Base-by-base conservation (phyloP, 1,284 basidiomycete genomes). In the Fomitopsis pinicola region DNA sequence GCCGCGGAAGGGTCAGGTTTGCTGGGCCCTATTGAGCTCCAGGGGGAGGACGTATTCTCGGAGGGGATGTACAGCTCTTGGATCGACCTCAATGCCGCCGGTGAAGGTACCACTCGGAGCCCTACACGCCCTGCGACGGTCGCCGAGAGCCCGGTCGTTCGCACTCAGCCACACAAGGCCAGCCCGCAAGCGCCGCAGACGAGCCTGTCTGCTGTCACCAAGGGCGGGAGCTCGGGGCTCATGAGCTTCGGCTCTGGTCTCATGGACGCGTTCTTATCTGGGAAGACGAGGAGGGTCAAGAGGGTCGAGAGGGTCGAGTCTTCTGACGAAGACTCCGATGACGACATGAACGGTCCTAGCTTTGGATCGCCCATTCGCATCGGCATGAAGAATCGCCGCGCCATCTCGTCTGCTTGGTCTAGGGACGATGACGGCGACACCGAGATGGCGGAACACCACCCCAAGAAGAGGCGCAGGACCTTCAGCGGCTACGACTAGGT, bases 61-160 rank as follows among this genome's bases (percentile, higher is more conserved):
- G 66, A 62, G 33, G 55, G 54, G 40, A 50, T 64, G 6, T 64
- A 63, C 54, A 62, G 62, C 52, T 64, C 74, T 14, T 62, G 69
- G 57, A 35, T 65, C 36, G 63, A 64, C 22, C 46, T 66, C 5
- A 63, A 58, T 48, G 64, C 64, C 40, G 30, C 57, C 15, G 59
- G 46, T 6, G 55, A 55, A 10, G 64, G 57, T 10, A 62, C 59
- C 28, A 54, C 33, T 26, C 55, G 42, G 53, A 60, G 55, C 35
- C 64, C 53, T 76, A 72, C 57, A 71, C 80, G 22, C 69, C 78
- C 35, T 76, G 79, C 36, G 76, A 73, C 78, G 19, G 81, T 79
- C 57, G 68, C 69, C 26, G 86, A 86, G 61, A 87, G 86, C 61
- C 87, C 86, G n/a, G 80, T 87, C 10, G 69, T 88, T 57, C 76